A percentile compares a stretch with the other conserved stretches of the same genome.
These are phyloP conservation scores for Eucalyptus brandiana DNA, from an alignment of 345 rosid genomes.

Conservation along the genomic window DNA sequence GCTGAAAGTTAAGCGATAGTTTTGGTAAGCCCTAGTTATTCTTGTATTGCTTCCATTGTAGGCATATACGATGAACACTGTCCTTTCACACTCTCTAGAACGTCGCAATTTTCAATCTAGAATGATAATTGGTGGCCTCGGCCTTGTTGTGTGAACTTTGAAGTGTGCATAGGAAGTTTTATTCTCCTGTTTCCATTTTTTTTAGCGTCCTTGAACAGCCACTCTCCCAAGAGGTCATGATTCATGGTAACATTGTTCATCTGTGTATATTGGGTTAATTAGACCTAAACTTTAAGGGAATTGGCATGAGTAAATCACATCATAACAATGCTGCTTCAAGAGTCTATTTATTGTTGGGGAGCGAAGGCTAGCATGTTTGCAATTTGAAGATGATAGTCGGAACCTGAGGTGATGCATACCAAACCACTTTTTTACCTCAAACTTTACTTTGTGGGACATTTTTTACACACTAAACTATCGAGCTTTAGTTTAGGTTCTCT, in stretches of 20 bases:
- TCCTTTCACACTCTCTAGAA: neutral
- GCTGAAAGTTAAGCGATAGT: constrained; percentile 48
- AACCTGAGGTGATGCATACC: neutral
- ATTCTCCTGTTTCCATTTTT: neutral
- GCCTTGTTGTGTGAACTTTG: neutral
- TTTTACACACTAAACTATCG: neutral
- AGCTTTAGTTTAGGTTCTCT: neutral
- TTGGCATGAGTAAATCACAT: neutral
- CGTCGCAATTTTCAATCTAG: neutral
- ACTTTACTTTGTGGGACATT: neutral
- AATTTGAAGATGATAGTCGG: neutral
- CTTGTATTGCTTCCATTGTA: neutral
- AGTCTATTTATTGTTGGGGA: neutral
- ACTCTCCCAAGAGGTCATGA: neutral
- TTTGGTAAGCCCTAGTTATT: constrained; percentile 1
- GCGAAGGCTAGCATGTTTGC: neutral
- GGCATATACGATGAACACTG: neutral
- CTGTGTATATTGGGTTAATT: neutral
- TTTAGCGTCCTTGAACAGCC: neutral
- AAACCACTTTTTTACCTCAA: neutral
- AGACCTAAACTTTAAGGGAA: neutral
- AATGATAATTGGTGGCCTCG: neutral
- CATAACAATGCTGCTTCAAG: neutral
- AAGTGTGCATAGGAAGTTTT: neutral
- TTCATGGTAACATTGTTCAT: neutral